Conservation (phyloP, 805 yeast species). For the Starmera caribaea region DNA sequence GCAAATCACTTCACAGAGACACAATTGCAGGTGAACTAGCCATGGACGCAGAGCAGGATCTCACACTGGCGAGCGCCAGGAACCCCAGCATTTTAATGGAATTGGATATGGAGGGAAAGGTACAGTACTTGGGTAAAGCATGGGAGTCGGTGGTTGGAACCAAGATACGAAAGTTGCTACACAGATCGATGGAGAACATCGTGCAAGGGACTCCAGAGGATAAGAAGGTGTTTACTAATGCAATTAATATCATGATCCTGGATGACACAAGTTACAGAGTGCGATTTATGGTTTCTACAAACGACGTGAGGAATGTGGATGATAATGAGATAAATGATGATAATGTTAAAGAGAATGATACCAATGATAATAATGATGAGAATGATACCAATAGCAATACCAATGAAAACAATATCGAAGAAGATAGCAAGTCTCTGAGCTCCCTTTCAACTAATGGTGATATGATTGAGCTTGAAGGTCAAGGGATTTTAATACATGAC, state of each 20-base stretch:
- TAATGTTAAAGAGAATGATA: constrained; percentile 2
- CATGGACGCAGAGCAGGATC: constrained; percentile 29
- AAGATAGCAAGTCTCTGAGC: constrained; percentile 23
- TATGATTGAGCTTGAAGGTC: constrained; percentile 77
- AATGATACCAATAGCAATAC: constrained; percentile 4
- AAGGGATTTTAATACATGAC: constrained; percentile 78
- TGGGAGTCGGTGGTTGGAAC: constrained; percentile 81
- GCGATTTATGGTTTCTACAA: constrained; percentile 46
- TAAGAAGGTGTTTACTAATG: constrained; percentile 55
- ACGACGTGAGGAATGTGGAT: constrained; percentile 19
- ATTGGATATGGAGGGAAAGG: constrained; percentile 67
- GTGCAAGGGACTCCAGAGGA: constrained; percentile 60
- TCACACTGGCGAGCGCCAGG: constrained; percentile 53
- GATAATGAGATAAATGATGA: constrained; percentile 11
- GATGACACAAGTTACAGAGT: constrained; percentile 77
- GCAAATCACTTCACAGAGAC: not conserved
- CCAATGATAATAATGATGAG: constrained; percentile 1
- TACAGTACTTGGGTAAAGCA: constrained; percentile 62
- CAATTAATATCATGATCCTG: constrained; percentile 56
- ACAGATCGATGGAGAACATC: constrained; percentile 50
- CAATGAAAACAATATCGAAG: constrained; percentile 1
- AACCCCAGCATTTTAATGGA: constrained; percentile 79
- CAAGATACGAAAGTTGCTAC: constrained; percentile 39
- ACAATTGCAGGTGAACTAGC: not conserved
- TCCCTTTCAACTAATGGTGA: constrained; percentile 48